Base-by-base conservation (phyloP, 371 early-diverging fungal species). In the Dinochytrium kinnereticum region DNA sequence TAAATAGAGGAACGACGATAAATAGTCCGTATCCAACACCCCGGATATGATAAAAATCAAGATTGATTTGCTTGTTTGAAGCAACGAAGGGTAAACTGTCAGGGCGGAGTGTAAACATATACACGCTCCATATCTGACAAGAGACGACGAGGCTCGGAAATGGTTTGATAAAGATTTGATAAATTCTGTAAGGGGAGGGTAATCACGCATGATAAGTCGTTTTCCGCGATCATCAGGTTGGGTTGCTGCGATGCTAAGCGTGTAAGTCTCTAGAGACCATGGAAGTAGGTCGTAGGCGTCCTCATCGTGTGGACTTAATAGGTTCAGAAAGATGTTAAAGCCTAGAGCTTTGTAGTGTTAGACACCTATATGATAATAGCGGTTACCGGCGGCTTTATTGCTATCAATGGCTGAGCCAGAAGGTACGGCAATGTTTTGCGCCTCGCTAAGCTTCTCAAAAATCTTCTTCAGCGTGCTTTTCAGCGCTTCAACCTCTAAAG, bases 71-170 rank as follows among this genome's bases (percentile, higher is more conserved):
- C 76, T 74, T 55, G 66, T 57, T 0, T 68, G 33, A 3, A 79
- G 39, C 28, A 87, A 55, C 10, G 51, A 69, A 15, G 85, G 83
- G 59, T 66, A 81, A 21, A 84, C 66, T 15, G 59, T 68, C 37
- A 82, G 51, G 7, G 80, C 51, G 2, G 85, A 39, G 64, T 85
- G 84, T 2, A 87, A 71, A 38, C 77, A 77, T n/a, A 85, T 59
- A 44, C 80, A 78, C 0, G 86, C 79, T 5, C 85, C 84, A 61
- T 86, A 85, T 13, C 87, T 77, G 21, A 87, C 74, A 24, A 85
- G 76, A 1, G 87, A 40, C 3, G 85, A 82, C 0, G 77, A 66
- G 10, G 87, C 84, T 0, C 80, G 78, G 68, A 83, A 85, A 68
- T 85, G 86, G 64, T 82, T 83, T 19, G 74, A 69, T 19, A 87